phyloP scores from a whole-genome alignment of 2,329 filamentous ascomycete species.

The Alternaria brassicae region DNA sequence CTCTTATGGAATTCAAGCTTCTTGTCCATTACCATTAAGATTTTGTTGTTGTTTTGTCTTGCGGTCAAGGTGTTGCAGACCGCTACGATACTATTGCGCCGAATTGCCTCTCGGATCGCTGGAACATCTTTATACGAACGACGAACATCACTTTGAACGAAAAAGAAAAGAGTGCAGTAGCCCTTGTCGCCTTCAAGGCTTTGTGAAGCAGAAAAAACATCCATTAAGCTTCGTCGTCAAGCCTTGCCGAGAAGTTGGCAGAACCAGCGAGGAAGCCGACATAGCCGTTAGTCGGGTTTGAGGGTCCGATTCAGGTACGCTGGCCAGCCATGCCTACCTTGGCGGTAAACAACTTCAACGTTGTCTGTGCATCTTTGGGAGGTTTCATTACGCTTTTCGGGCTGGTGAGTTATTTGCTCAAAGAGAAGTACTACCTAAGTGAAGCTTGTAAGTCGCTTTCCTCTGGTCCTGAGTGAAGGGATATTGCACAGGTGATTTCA shows the following conservation, averaged over 20 bases:
- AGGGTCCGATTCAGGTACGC: not conserved
- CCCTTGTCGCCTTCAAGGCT: not conserved
- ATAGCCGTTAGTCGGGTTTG: not conserved
- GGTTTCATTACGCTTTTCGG: conserved; percentile 92
- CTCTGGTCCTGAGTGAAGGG: not conserved
- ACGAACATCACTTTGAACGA: not conserved
- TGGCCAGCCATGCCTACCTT: conserved; percentile 64
- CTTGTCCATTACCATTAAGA: not conserved
- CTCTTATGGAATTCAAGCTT: not conserved
- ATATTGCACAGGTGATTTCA: not conserved
- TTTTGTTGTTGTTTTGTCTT: not conserved
- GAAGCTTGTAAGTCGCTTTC: conserved; percentile 75
- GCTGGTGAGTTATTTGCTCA: conserved; percentile 85
- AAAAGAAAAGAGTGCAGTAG: not conserved
- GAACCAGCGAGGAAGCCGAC: conserved; percentile 6
- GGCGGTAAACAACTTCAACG: conserved; percentile 79
- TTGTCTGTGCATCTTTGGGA: conserved; percentile 78
- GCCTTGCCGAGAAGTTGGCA: conserved; percentile 13
- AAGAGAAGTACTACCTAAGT: conserved; percentile 89
- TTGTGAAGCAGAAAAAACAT: not conserved
- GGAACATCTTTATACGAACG: not conserved
- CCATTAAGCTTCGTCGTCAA: conserved; percentile 10
- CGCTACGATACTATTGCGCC: not conserved
- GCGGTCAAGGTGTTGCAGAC: not conserved
- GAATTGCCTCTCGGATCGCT: not conserved